Percentiles rank a stretch among this genome's conserved stretches.
Evolutionary conservation across 306 rosid species (phyloP).

Genomic region (Potentilla sterilis): DNA sequence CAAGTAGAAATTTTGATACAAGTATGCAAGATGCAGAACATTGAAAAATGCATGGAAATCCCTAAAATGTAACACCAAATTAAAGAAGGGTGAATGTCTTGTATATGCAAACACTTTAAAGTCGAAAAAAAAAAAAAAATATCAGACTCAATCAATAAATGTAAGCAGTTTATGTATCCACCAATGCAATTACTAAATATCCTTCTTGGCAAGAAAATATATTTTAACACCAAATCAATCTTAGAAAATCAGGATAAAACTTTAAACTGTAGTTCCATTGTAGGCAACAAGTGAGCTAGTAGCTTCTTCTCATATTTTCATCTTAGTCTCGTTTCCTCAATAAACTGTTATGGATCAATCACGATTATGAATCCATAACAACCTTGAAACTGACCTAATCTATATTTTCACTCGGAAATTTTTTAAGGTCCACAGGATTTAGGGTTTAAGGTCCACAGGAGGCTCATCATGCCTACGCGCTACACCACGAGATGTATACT

Average conservation of each 20-base stretch:
- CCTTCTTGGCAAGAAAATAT: background rate
- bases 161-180: background rate
- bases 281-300: background rate
- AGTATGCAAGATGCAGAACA: constrained; percentile 12
- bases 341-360: background rate
- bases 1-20: background rate
- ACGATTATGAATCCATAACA: background rate
- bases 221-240: background rate
- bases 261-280: background rate
- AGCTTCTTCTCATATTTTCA: background rate
- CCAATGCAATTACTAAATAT: background rate
- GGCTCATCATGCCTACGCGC: background rate
- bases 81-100: background rate
- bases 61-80: constrained; percentile 8
- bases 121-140: background rate
- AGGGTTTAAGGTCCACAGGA: background rate
- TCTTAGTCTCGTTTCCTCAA: background rate
- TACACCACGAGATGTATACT: background rate
- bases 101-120: background rate
- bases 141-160: background rate
- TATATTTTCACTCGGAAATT: background rate
- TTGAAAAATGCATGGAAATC: constrained; percentile 7
- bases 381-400: constrained; percentile 1
- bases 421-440: background rate
- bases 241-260: background rate